Percentiles rank a stretch among this genome's conserved stretches.
These are phyloP conservation scores for Hemileccinum impolitum DNA, from an alignment of 768 basidiomycete species.

Conservation along the genomic window DNA sequence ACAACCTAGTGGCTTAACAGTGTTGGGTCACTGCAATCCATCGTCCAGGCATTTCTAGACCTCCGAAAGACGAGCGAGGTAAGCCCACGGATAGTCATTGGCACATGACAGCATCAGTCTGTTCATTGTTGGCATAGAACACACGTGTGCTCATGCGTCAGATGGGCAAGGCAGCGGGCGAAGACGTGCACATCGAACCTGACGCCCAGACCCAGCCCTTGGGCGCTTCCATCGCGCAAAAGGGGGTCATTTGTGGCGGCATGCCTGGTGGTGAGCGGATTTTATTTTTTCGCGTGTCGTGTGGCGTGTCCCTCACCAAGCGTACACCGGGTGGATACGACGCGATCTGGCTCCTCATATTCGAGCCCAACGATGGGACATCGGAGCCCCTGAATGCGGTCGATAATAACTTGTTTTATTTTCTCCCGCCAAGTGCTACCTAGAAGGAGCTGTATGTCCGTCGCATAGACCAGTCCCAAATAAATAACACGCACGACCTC, in stretches of 20 bases:
- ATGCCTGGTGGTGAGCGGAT: constrained; percentile 84
- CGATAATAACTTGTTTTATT: constrained; percentile 8
- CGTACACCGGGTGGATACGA: constrained; percentile 90
- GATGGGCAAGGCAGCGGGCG: constrained; percentile 67
- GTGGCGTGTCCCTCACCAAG: neutral
- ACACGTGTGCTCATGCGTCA: constrained; percentile 80
- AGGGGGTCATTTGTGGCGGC: constrained; percentile 90
- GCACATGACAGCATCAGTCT: neutral
- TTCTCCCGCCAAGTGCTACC: constrained; percentile 5
- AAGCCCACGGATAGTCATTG: constrained; percentile 1
- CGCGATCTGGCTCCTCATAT: constrained; percentile 89
- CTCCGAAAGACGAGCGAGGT: constrained; percentile 61
- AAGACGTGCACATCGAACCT: constrained; percentile 86
- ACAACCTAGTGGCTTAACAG: constrained; percentile 44
- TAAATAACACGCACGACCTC: constrained; percentile 21
- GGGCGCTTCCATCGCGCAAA: constrained; percentile 68
- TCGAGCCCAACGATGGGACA: constrained; percentile 50
- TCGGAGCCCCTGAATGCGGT: constrained; percentile 50
- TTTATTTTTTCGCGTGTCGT: neutral
- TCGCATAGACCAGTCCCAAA: constrained; percentile 4
- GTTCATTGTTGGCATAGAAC: constrained; percentile 39
- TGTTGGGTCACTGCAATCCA: constrained; percentile 17
- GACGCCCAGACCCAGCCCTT: constrained; percentile 79
- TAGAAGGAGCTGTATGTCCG: constrained; percentile 9
- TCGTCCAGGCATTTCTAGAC: constrained; percentile 56